phyloP scores from a whole-genome alignment of 768 basidiomycete genomes.

The Mycena haematopus region DNA sequence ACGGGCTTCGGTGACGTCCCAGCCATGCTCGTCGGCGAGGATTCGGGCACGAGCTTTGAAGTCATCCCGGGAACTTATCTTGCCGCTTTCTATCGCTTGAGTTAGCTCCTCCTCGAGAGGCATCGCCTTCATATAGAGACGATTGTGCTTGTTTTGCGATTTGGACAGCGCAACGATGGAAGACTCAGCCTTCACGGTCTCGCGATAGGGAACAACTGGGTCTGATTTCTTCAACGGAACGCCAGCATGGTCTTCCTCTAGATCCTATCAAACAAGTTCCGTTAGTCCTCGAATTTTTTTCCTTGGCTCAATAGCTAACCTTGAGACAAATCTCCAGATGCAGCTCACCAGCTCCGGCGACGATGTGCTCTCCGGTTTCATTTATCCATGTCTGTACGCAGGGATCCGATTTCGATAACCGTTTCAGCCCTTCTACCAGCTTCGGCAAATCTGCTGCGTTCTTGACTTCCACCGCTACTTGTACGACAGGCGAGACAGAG shows the following conservation, averaged over 20 bases:
- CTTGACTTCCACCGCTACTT: conserved; percentile 99
- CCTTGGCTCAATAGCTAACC: conserved; percentile 46
- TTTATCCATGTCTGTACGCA: conserved; percentile 95
- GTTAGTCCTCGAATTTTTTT: neutral
- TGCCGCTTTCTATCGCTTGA: conserved; percentile 88
- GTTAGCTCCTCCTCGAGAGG: conserved; percentile 95
- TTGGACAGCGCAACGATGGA: conserved; percentile 96
- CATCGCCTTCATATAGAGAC: conserved; percentile 90
- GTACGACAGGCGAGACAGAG: conserved; percentile 99
- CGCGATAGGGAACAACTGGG: conserved; percentile 95
- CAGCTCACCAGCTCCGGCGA: conserved; percentile 98
- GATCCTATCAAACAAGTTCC: conserved; percentile 71
- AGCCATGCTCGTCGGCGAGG: conserved; percentile 94
- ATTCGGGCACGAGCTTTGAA: conserved; percentile 94
- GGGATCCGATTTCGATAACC: conserved; percentile 98
- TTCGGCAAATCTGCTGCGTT: conserved; percentile 98
- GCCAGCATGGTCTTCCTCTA: conserved; percentile 99
- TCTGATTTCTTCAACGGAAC: conserved; percentile 98
- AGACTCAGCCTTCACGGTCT: conserved; percentile 96
- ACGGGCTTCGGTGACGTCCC: conserved; percentile 99
- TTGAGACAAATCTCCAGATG: conserved; percentile 99
- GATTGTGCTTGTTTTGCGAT: conserved; percentile 99
- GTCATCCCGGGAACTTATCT: conserved; percentile 90
- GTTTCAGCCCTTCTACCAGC: conserved; percentile 99
- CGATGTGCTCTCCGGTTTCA: conserved; percentile 96